Percentiles rank a stretch among this genome's conserved stretches.
These are phyloP conservation scores for Penicillium aurantiogriseum DNA, from an alignment of 2,329 filamentous ascomycete genomes.

Conservation along the genomic window DNA sequence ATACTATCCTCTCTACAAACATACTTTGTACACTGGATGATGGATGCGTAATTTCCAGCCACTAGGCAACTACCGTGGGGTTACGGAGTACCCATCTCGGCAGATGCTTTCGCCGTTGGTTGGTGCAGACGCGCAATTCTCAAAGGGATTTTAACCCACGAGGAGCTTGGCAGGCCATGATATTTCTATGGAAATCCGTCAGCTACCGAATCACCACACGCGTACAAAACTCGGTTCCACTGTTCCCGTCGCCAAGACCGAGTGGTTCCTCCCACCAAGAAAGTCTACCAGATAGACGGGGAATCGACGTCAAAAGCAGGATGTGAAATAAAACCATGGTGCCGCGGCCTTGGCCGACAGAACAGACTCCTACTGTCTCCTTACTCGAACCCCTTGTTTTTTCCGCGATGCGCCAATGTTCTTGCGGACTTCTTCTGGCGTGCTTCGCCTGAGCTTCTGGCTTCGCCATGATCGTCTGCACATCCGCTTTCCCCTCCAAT, in stretches of 20 bases:
- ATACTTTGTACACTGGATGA: background rate
- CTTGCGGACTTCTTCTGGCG: slow-evolving; percentile 15
- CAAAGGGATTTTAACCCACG: background rate
- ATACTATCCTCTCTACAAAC: no score
- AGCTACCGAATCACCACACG: slow-evolving; percentile 6
- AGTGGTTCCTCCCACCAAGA: background rate
- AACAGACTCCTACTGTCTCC: background rate
- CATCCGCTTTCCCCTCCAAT: background rate
- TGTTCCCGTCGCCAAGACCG: background rate
- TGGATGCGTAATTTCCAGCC: background rate
- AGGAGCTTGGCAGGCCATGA: slow-evolving; percentile 1
- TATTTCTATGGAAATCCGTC: background rate
- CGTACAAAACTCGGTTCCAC: background rate
- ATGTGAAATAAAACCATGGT: background rate
- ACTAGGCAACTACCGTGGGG: background rate
- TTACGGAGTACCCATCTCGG: background rate
- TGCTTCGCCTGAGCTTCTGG: slow-evolving; percentile 14
- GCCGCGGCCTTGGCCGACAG: background rate
- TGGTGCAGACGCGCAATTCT: slow-evolving; percentile 3
- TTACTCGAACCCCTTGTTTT: background rate
- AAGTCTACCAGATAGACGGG: background rate
- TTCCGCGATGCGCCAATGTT: slow-evolving; percentile 22
- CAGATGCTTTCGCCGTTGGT: background rate
- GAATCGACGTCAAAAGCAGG: background rate
- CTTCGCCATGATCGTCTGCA: slow-evolving; percentile 5